Evolutionary conservation across 805 yeast species (phyloP), one percentile per base, ranked within the genome.

Genomic region (Candida nanaspora): DNA sequence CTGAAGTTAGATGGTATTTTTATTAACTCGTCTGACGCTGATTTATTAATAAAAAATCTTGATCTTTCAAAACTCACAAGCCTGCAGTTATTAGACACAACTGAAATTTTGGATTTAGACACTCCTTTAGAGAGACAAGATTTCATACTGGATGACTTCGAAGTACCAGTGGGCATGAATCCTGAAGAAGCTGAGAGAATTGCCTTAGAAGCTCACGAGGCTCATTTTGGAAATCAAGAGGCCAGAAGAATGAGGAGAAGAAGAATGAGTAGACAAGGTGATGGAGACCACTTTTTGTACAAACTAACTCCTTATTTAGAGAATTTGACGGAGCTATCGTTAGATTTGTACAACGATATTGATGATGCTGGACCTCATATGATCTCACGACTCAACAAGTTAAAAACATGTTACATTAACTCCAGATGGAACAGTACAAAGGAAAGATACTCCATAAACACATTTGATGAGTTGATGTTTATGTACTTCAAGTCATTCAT

Each of bases 291-390:
- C 11, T 48, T 51, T 26, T 35, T 52, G 9, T 13, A 10, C 9
- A 39, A 34, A 14, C 19, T 56, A 11, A 27, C 43, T 3, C 44
- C 50, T 5, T 37, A 42, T 19, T 22, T 55, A 11, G 18, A n/a
- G 14, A 38, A 39, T 19, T 35, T 56, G 20, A 37, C 40, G 14
- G 44, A 37, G 1, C 32, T 57, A 22, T 43, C 50, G 21, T 25
- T 56, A 6, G 54, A 51, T 30, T 39, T 53, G 10, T 45, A 48
- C 21, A 54, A 44, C 34, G 52, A 48, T 30, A 37, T 45, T 6
- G 38, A 41, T 22, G 51, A 50, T 30, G 29, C 27, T 31, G 43
- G 44, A 2, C 51, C 55, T 3, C 31, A 33, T 2, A 20, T 53
- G 10, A 45, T 56, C 19, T 10, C 21, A 3, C 31, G 41, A 13